Evolutionary conservation across 2,329 filamentous ascomycete species (phyloP).

Genomic region (Cladosporium sp.): DNA sequence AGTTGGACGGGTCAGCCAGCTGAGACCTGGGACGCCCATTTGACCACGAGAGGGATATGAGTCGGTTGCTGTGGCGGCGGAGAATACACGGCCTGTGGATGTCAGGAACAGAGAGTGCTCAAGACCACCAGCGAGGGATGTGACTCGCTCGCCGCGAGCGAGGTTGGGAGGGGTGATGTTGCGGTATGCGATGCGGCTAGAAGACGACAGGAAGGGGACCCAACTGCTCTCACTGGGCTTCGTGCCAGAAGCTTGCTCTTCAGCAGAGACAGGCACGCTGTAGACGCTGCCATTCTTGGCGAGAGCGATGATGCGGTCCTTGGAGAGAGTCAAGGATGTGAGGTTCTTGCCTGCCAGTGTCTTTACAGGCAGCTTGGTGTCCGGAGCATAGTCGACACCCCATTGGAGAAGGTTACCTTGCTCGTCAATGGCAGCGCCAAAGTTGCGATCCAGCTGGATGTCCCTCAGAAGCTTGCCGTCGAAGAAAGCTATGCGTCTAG

Average conservation of each 20-base stretch:
- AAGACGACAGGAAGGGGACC: constrained; percentile 67
- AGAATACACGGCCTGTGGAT: constrained; percentile 78
- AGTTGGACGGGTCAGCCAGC: constrained; percentile 70
- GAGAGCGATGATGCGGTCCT: constrained; percentile 78
- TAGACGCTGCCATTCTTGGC: constrained; percentile 73
- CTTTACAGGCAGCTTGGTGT: constrained; percentile 58
- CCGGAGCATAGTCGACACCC: constrained; percentile 71
- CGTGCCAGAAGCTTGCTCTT: constrained; percentile 62
- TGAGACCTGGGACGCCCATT: constrained; percentile 78
- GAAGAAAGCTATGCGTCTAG: constrained; percentile 74
- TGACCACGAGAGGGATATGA: constrained; percentile 80
- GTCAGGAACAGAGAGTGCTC: constrained; percentile 87
- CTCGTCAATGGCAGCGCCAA: constrained; percentile 83
- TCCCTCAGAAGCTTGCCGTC: constrained; percentile 80
- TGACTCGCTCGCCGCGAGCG: constrained; percentile 66
- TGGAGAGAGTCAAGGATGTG: constrained; percentile 68
- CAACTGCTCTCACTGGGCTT: constrained; percentile 65
- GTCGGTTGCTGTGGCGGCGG: constrained; percentile 74
- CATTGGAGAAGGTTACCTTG: constrained; percentile 88
- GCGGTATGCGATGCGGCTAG: constrained; percentile 65
- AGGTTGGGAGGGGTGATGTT: constrained; percentile 62
- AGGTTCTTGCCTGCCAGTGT: constrained; percentile 82
- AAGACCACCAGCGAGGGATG: constrained; percentile 69
- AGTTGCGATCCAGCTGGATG: constrained; percentile 75
- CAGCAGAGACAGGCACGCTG: constrained; percentile 71